Conservation (phyloP, 345 rosid species). For the Brassica incana region DNA sequence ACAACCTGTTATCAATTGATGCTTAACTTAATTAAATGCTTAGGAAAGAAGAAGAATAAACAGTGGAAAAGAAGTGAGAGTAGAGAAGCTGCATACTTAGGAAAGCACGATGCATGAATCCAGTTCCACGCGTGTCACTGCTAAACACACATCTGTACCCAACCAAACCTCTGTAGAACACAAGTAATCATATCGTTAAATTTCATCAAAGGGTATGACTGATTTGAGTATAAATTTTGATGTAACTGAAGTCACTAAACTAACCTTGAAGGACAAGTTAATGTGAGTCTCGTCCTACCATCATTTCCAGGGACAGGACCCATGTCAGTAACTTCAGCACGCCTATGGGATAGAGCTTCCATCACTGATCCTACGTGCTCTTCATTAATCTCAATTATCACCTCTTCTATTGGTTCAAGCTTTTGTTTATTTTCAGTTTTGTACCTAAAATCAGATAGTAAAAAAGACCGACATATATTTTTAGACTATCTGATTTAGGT, state of each 20-base stretch:
- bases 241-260: background rate
- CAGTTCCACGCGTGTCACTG: slow-evolving; percentile 96
- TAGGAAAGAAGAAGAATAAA: no score
- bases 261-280: slow-evolving; percentile 96
- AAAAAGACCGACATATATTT: background rate
- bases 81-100: slow-evolving; percentile 54
- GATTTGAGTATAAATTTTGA: background rate
- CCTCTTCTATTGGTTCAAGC: slow-evolving; percentile 98
- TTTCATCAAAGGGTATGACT: background rate
- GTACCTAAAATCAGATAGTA: slow-evolving; percentile 66
- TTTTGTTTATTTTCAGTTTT: slow-evolving; percentile 62
- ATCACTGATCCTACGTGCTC: slow-evolving; percentile 89
- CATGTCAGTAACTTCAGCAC: slow-evolving; percentile 83
- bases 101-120: slow-evolving; percentile 99
- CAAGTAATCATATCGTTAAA: slow-evolving; percentile 11
- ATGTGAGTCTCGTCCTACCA: slow-evolving; percentile 83
- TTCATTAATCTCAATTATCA: slow-evolving; percentile 89
- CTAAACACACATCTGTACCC: slow-evolving; percentile 99
- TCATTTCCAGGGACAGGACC: slow-evolving; percentile 89
- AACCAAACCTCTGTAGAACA: slow-evolving; percentile 75
- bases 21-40: slow-evolving; percentile 40
- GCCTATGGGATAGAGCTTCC: slow-evolving; percentile 97
- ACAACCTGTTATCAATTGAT: background rate
- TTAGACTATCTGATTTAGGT: background rate
- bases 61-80: slow-evolving; percentile 43